These are phyloP conservation scores for Pichia californica DNA, from an alignment of 805 yeast genomes.

Conservation along the genomic window DNA sequence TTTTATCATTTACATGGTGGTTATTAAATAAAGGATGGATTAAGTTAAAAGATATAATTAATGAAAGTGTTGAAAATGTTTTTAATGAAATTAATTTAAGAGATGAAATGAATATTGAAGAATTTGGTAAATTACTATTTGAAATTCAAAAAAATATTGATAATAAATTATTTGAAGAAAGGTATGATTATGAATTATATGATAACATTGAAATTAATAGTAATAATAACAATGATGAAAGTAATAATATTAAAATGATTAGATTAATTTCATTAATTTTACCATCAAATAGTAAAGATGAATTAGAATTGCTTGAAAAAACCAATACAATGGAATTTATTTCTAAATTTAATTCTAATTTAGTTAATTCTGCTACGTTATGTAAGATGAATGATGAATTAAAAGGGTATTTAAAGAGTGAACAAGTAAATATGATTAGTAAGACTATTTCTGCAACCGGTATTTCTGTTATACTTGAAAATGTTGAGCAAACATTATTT, in stretches of 20 bases:
- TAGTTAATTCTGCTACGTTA: constrained; percentile 22
- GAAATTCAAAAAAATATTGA: constrained; percentile 30
- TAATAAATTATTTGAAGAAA: constrained; percentile 8
- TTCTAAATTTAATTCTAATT: constrained; percentile 21
- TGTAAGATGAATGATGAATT: constrained; percentile 27
- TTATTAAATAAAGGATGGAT: constrained; percentile 80
- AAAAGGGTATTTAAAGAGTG: constrained; percentile 23
- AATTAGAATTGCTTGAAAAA: constrained; percentile 49
- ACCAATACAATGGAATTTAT: constrained; percentile 40
- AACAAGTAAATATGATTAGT: constrained; percentile 27
- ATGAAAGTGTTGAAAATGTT: constrained; percentile 48
- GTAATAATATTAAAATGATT: neutral
- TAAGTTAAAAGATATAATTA: constrained; percentile 45
- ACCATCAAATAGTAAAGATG: constrained; percentile 43
- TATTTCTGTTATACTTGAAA: constrained; percentile 41
- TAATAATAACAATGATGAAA: neutral
- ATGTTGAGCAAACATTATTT: constrained; percentile 26
- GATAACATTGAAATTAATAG: neutral
- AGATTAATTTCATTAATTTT: constrained; percentile 29
- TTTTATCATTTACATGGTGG: constrained; percentile 91
- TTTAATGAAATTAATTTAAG: constrained; percentile 66
- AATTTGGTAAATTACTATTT: constrained; percentile 44
- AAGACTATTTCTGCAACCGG: constrained; percentile 37
- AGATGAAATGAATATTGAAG: constrained; percentile 57
- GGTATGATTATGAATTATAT: constrained; percentile 2